phyloP scores from a whole-genome alignment of 2,329 filamentous ascomycete genomes.

The Hypoxylon sp. region DNA sequence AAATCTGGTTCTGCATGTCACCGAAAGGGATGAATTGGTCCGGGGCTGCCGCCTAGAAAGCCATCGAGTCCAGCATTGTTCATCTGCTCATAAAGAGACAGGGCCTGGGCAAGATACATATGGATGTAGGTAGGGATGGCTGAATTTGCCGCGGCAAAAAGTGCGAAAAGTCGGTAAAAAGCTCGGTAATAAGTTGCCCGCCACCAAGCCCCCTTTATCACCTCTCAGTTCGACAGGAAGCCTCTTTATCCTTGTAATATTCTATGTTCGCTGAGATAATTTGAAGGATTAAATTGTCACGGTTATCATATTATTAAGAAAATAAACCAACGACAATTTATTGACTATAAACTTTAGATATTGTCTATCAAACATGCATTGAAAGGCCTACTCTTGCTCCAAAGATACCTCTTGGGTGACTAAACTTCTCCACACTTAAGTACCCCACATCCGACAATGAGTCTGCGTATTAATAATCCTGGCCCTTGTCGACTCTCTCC shows the following conservation, averaged over 20 bases:
- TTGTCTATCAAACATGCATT: no score
- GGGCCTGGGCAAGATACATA: slow-evolving; percentile 9
- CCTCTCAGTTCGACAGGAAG: not conserved
- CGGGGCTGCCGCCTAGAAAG: slow-evolving; percentile 16
- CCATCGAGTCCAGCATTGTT: slow-evolving; percentile 11
- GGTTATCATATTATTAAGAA: no score
- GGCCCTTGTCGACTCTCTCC: no score
- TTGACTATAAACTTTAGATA: no score
- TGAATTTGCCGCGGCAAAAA: slow-evolving; percentile 38
- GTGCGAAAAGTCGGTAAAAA: slow-evolving; percentile 29
- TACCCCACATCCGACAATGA: no score
- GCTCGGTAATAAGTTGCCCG: slow-evolving; percentile 32
- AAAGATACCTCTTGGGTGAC: no score
- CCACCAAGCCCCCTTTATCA: not conserved
- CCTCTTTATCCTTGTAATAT: not conserved
- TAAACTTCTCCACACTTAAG: no score
- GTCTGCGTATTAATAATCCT: no score
- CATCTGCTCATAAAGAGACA: slow-evolving; percentile 7
- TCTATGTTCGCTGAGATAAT: not conserved
- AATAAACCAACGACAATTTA: no score
- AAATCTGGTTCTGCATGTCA: slow-evolving; percentile 5
- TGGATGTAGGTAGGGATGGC: slow-evolving; percentile 13
- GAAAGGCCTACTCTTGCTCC: no score
- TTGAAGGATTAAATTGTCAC: not conserved
- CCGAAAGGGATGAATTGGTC: slow-evolving; percentile 19